A percentile compares a stretch with the other conserved stretches of the same genome.
Evolutionary conservation across 108 stramenopile genomes (phyloP).

Genomic region (Schizochytrium sp.): DNA sequence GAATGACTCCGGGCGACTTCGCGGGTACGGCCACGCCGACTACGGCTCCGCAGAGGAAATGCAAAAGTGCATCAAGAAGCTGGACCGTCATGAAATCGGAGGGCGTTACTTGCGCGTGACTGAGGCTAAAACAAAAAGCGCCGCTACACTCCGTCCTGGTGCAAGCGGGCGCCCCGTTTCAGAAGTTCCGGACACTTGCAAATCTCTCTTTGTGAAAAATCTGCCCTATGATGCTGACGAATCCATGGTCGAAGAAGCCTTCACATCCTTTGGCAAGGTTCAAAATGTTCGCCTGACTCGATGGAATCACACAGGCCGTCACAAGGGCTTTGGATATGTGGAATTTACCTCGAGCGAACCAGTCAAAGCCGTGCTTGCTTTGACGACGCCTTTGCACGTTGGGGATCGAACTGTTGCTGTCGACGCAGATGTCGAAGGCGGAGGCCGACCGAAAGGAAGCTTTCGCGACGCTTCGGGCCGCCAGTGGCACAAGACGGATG

Average conservation of each 20-base stretch:
- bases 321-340: conserved; percentile 56
- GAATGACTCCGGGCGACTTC: conserved; percentile 82
- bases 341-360: conserved; percentile 36
- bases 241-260: conserved; percentile 58
- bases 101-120: conserved; percentile 68
- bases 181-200: conserved; percentile 54
- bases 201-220: conserved; percentile 75
- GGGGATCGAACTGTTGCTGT: background rate
- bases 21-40: conserved; percentile 86
- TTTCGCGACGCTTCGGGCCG: background rate
- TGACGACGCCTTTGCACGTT: background rate
- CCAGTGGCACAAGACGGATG: conserved; percentile 4
- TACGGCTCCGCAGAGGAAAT: conserved; percentile 50
- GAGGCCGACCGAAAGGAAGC: background rate
- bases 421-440: conserved; percentile 11
- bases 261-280: conserved; percentile 40
- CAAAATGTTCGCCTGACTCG: conserved; percentile 38
- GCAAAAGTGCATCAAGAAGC: conserved; percentile 48
- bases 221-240: conserved; percentile 77
- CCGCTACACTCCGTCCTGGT: conserved; percentile 32
- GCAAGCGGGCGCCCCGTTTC: conserved; percentile 28
- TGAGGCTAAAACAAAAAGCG: conserved; percentile 40
- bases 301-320: conserved; percentile 45
- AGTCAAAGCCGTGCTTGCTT: conserved; percentile 37
- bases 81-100: conserved; percentile 61